Evolutionary conservation across 139 green algal genomes (phyloP).

Genomic region (Choricystis sp.): DNA sequence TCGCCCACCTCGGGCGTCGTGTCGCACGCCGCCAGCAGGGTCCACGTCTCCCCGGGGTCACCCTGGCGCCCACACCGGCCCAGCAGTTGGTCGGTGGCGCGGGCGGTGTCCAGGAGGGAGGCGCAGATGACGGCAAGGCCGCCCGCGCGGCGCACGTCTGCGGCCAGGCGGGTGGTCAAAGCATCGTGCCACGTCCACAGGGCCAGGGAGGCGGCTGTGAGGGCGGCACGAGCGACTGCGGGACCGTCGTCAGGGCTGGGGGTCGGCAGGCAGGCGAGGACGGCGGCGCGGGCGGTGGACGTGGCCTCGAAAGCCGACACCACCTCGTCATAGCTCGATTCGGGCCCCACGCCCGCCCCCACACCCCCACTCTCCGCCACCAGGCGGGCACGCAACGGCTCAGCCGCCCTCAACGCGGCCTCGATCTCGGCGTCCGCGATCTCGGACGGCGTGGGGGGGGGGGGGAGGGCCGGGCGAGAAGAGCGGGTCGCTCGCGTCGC

Average conservation of each 20-base stretch:
- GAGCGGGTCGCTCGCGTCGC: too few relatives aligned
- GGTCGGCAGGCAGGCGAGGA: too few relatives aligned
- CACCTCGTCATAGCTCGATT: neutral
- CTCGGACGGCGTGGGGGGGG: too few relatives aligned
- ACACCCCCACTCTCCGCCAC: neutral
- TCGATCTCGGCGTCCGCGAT: too few relatives aligned
- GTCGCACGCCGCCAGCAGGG: slow-evolving; percentile 35
- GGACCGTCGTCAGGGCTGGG: neutral
- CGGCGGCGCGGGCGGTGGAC: neutral
- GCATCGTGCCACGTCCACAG: slow-evolving; percentile 53
- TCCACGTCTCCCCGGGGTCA: slow-evolving; percentile 44
- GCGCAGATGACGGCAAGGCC: slow-evolving; percentile 56
- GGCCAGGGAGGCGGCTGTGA: slow-evolving; percentile 16
- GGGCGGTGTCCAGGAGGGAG: slow-evolving; percentile 22
- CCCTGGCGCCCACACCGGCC: slow-evolving; percentile 24
- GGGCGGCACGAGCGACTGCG: neutral
- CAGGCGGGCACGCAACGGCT: too few relatives aligned
- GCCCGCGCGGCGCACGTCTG: slow-evolving; percentile 29
- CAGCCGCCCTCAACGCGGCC: too few relatives aligned
- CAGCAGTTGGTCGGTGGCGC: slow-evolving; percentile 10
- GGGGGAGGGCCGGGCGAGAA: too few relatives aligned
- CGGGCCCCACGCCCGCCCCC: neutral
- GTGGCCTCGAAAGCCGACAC: neutral
- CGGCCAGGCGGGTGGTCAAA: neutral
- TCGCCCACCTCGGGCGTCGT: slow-evolving; percentile 7